Evolutionary conservation across 768 basidiomycete genomes (phyloP).

Genomic region (Pleurotus tuoliensis): DNA sequence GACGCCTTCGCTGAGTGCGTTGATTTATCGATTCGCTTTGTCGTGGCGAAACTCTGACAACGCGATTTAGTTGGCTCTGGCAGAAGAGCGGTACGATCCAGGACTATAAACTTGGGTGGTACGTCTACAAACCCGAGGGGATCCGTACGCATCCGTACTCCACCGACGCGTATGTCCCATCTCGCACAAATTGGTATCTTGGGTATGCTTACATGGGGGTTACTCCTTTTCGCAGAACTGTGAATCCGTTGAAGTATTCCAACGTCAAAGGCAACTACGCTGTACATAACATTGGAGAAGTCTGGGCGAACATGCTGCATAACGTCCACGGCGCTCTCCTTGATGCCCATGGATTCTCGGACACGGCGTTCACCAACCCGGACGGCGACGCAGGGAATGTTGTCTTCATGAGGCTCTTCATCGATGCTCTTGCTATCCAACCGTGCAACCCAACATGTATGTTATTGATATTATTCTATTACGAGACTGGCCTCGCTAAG

Average conservation of each 20-base stretch:
- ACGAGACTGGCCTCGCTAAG: not conserved
- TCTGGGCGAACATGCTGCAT: constrained; percentile 46
- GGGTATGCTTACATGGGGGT: too few species aligned
- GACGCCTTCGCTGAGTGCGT: constrained; percentile 22
- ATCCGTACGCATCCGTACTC: constrained; percentile 48
- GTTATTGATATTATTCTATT: constrained; percentile 12
- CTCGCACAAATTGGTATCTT: too few species aligned
- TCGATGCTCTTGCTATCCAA: constrained; percentile 46
- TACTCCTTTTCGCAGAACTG: constrained; percentile 10
- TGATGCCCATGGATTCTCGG: constrained; percentile 29
- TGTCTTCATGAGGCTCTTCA: constrained; percentile 47
- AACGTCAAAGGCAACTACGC: constrained; percentile 26
- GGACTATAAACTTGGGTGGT: constrained; percentile 21
- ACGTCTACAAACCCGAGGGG: constrained; percentile 26
- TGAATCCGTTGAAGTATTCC: constrained; percentile 34
- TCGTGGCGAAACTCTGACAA: constrained; percentile 16
- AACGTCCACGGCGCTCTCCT: constrained; percentile 40
- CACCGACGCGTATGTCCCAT: constrained; percentile 26
- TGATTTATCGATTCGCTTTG: not conserved
- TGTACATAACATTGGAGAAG: constrained; percentile 51
- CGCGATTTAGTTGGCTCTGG: constrained; percentile 20
- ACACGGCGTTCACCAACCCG: constrained; percentile 36
- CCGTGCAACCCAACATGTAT: constrained; percentile 48
- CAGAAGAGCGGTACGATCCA: constrained; percentile 19
- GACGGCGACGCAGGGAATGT: constrained; percentile 40